Base-by-base conservation (phyloP, 441 rosid species). In the Bocquillonia castaneifolia region DNA sequence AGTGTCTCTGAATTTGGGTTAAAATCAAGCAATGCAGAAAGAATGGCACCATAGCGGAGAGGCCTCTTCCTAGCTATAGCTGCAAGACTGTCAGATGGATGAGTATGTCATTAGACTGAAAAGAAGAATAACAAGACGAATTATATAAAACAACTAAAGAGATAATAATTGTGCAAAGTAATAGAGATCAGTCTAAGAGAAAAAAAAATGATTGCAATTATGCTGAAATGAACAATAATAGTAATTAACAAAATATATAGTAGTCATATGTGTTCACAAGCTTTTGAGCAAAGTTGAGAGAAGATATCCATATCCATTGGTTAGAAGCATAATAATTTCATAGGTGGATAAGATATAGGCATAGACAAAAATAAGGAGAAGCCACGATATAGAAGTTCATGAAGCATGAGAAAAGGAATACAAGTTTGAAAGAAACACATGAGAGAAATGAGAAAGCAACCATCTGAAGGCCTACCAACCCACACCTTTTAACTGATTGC, bases 41-140 rank as follows among this genome's bases (percentile, higher is more conserved):
- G 83, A 80, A 93, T 73, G 57, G 81, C 74, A 67, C 73, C 84
- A 79, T 87, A 91, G 80, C 82, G 89, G 64, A 82, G 79, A 8
- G 88, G 90, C 82, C 99, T 91, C 88, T 84, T 93, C 83, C 89
- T 88, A 62, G 89, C 98, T 71, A 93, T 82, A 68, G 91, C 87
- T 57, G 97, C 96, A 76, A 96, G 96, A 88, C 99, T 93, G 89
- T 37, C 78, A 83, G 76, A 73, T 72, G 82, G 63, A 73, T 53
- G 74, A 71, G 64, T 48, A 62, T 31, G 22, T 59, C 32, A 60
- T 61, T 50, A 74, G 63, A 59, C 22, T 65, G n/a, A n/a, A n/a
- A n/a, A n/a, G n/a, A n/a, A n/a, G n/a, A n/a, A n/a, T n/a, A n/a
- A n/a, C n/a, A n/a, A n/a, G n/a, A n/a, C n/a, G n/a, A 22, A 44